Evolutionary conservation across 345 rosid genomes (phyloP).

Genomic region (Diplotaxis tenuifolia): DNA sequence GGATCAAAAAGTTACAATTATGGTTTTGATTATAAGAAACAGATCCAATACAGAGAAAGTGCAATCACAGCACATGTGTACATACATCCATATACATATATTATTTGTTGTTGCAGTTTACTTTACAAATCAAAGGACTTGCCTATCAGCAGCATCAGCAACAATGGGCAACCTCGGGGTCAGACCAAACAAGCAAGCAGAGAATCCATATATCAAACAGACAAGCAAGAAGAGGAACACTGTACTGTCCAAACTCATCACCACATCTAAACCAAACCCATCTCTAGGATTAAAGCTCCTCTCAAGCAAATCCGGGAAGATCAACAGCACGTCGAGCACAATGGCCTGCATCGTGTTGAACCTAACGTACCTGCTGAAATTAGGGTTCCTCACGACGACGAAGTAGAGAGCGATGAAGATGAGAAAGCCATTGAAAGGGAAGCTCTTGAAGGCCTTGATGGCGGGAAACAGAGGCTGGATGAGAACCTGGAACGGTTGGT

Average conservation of each 20-base stretch:
- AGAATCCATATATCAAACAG: slow-evolving; percentile 80
- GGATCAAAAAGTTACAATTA: slow-evolving; percentile 25
- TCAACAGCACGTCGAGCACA: slow-evolving; percentile 84
- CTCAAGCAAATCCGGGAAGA: slow-evolving; percentile 88
- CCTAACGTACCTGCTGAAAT: slow-evolving; percentile 92
- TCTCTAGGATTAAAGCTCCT: slow-evolving; percentile 76
- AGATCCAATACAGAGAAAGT: slow-evolving; percentile 2
- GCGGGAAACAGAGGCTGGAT: slow-evolving; percentile 82
- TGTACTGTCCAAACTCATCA: slow-evolving; percentile 94
- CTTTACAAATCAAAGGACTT: slow-evolving; percentile 55
- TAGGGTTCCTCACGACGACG: slow-evolving; percentile 77
- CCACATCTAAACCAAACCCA: slow-evolving; percentile 76
- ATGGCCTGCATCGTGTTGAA: slow-evolving; percentile 97
- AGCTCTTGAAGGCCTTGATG: slow-evolving; percentile 74
- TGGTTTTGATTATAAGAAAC: slow-evolving; percentile 20
- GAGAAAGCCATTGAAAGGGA: slow-evolving; percentile 81
- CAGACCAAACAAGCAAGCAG: slow-evolving; percentile 83
- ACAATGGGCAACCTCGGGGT: slow-evolving; percentile 92
- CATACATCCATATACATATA: neutral
- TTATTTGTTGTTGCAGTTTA: neutral
- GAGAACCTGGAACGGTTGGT: slow-evolving; percentile 60
- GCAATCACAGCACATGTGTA: slow-evolving; percentile 17
- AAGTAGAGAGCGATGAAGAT: slow-evolving; percentile 79
- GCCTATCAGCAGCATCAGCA: slow-evolving; percentile 98
- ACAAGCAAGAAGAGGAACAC: slow-evolving; percentile 86